Evolutionary conservation across 2,329 filamentous ascomycete species (phyloP).

Genomic region (Penicillium sp.): DNA sequence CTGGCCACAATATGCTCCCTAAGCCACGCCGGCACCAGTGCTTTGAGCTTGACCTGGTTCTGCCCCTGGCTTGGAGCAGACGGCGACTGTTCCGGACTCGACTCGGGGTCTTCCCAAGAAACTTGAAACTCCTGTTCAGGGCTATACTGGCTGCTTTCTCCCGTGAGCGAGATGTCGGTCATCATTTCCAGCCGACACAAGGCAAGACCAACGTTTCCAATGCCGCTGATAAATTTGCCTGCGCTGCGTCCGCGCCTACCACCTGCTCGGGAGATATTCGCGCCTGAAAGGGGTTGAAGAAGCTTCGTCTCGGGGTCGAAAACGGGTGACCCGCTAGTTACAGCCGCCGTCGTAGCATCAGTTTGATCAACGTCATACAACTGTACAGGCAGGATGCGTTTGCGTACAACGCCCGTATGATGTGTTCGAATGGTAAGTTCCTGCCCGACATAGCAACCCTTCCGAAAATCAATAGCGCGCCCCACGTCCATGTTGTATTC

Average conservation of each 20-base stretch:
- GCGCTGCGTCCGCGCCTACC: conserved; percentile 60
- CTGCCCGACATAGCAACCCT: conserved; percentile 96
- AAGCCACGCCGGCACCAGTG: conserved; percentile 79
- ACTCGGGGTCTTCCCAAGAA: conserved; percentile 47
- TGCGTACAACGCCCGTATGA: conserved; percentile 89
- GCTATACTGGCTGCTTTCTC: conserved; percentile 59
- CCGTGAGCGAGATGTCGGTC: conserved; percentile 73
- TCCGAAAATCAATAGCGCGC: conserved; percentile 83
- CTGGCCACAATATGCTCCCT: conserved; percentile 41
- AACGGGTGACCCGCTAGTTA: conserved; percentile 34
- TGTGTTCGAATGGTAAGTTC: conserved; percentile 94
- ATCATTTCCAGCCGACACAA: conserved; percentile 86
- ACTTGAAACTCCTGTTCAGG: conserved; percentile 61
- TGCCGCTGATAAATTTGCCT: conserved; percentile 73
- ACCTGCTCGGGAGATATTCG: conserved; percentile 53
- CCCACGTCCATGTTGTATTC: conserved; percentile 87
- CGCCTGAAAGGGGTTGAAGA: conserved; percentile 32
- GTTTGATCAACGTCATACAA: conserved; percentile 56
- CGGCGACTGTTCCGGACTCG: conserved; percentile 19
- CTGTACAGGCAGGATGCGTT: conserved; percentile 77
- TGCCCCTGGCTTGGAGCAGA: conserved; percentile 19
- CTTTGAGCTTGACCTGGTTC: conserved; percentile 60
- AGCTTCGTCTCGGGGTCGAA: conserved; percentile 28
- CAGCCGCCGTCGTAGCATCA: conserved; percentile 9
- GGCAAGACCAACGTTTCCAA: conserved; percentile 83